Conservation (phyloP, 148 eudicot genomes). For the Rhododendron henanense region DNA sequence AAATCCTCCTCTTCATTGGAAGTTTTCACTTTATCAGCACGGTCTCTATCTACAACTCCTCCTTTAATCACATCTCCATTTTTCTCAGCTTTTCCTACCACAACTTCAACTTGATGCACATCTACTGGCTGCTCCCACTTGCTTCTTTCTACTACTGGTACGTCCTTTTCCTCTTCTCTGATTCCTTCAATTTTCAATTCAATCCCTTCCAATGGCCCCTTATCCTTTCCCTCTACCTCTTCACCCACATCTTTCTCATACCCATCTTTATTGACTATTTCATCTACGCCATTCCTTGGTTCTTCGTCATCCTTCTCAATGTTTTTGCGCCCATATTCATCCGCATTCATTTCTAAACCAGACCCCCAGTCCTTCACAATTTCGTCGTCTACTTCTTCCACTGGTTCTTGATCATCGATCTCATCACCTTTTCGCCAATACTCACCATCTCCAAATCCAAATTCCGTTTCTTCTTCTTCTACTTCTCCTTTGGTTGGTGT, state of each 20-base stretch:
- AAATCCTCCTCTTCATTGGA: conserved; percentile 8
- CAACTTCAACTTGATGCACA: conserved; percentile 15
- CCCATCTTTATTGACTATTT: conserved; percentile 25
- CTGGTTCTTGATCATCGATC: background rate
- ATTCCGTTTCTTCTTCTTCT: conserved; percentile 10
- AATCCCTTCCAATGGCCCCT: conserved; percentile 22
- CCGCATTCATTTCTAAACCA: background rate
- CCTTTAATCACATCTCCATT: conserved; percentile 17
- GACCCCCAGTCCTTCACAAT: conserved; percentile 28
- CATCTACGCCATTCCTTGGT: conserved; percentile 1
- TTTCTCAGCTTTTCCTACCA: conserved; percentile 22
- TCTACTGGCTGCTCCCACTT: conserved; percentile 10
- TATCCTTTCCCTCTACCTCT: conserved; percentile 22
- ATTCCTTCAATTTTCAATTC: conserved; percentile 23
- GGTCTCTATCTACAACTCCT: background rate
- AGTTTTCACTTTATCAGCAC: background rate
- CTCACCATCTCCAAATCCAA: background rate
- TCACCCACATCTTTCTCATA: conserved; percentile 37
- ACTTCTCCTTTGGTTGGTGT: conserved; percentile 12
- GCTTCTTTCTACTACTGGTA: conserved; percentile 14
- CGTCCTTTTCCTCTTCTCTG: conserved; percentile 19
- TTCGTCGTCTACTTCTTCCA: conserved; percentile 3
- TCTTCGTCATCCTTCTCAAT: conserved; percentile 3
- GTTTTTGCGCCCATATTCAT: background rate
- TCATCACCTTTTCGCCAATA: background rate